Evolutionary conservation across 2,329 filamentous ascomycete genomes (phyloP).

Genomic region (Ceratocystis papillata): DNA sequence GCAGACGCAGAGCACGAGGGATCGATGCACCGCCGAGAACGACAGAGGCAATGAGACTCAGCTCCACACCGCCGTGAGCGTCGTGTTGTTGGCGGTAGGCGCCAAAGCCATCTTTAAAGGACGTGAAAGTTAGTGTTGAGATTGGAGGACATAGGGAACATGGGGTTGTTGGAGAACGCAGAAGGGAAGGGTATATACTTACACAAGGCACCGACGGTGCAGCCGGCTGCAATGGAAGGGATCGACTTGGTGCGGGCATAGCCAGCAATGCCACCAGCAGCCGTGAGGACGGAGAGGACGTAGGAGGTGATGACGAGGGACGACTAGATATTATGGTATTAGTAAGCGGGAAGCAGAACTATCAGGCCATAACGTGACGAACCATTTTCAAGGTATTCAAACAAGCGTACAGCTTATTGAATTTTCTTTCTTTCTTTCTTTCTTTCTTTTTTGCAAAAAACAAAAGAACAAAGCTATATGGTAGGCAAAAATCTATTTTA

Average conservation of each 20-base stretch:
- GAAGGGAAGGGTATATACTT: constrained; percentile 30
- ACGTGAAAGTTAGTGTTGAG: constrained; percentile 12
- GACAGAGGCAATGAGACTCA: constrained; percentile 79
- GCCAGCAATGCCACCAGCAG: constrained; percentile 75
- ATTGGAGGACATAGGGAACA: background rate
- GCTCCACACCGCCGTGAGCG: constrained; percentile 72
- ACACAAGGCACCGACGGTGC: constrained; percentile 63
- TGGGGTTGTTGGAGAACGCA: background rate
- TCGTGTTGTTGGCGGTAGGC: constrained; percentile 67
- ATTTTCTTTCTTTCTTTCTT: too few relatives aligned
- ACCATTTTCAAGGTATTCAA: constrained; percentile 13
- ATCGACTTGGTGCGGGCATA: constrained; percentile 76
- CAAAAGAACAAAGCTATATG: background rate
- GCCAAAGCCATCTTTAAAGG: constrained; percentile 55
- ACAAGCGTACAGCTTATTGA: background rate
- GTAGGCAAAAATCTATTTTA: background rate
- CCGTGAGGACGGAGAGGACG: constrained; percentile 69
- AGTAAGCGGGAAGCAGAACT: constrained; percentile 1
- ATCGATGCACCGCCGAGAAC: constrained; percentile 75
- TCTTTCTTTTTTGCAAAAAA: background rate
- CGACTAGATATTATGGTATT: constrained; percentile 23
- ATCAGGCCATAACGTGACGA: background rate
- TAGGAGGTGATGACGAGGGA: constrained; percentile 50
- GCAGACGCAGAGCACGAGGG: constrained; percentile 70
- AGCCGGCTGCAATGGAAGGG: constrained; percentile 74